Conservation (phyloP, 371 early-diverging fungal species). For the Actinomucor elegans region DNA sequence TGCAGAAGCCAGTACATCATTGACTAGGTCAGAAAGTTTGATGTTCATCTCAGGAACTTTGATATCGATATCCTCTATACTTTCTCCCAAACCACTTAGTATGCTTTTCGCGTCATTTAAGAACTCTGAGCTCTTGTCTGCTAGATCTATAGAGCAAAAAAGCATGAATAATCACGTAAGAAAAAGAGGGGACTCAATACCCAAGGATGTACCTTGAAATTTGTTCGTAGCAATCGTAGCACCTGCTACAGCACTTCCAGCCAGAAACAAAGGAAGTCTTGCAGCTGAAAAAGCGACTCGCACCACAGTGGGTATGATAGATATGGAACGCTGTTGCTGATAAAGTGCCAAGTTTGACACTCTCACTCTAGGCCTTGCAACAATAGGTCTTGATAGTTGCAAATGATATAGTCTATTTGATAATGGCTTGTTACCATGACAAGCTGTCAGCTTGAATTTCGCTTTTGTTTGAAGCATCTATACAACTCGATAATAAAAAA, state of each 20-base stretch:
- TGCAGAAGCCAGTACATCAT: slow-evolving; percentile 24
- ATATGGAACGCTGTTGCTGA: slow-evolving; percentile 7
- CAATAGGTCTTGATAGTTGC: background rate
- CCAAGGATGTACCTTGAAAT: slow-evolving; percentile 28
- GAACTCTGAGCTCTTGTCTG: slow-evolving; percentile 29
- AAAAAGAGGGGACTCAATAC: background rate
- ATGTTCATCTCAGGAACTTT: slow-evolving; percentile 40
- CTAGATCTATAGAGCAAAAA: slow-evolving; percentile 23
- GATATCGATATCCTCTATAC: slow-evolving; percentile 34
- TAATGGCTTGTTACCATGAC: background rate
- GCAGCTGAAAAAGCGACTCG: slow-evolving; percentile 28
- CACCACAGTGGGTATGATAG: slow-evolving; percentile 22
- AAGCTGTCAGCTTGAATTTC: background rate
- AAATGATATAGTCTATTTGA: background rate
- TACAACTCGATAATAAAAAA: no score
- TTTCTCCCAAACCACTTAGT: slow-evolving; percentile 23
- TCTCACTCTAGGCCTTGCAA: background rate
- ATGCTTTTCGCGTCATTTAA: slow-evolving; percentile 26
- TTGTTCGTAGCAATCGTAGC: slow-evolving; percentile 41
- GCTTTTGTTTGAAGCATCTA: background rate
- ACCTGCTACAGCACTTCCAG: slow-evolving; percentile 46
- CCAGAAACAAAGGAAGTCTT: slow-evolving; percentile 35
- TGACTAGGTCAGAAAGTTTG: slow-evolving; percentile 32
- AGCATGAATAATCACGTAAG: background rate
- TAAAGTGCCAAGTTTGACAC: slow-evolving; percentile 1